Percentiles rank a stretch among this genome's conserved stretches.
These are phyloP conservation scores for Acacia acuminata DNA, from an alignment of 306 rosid genomes.

Conservation along the genomic window DNA sequence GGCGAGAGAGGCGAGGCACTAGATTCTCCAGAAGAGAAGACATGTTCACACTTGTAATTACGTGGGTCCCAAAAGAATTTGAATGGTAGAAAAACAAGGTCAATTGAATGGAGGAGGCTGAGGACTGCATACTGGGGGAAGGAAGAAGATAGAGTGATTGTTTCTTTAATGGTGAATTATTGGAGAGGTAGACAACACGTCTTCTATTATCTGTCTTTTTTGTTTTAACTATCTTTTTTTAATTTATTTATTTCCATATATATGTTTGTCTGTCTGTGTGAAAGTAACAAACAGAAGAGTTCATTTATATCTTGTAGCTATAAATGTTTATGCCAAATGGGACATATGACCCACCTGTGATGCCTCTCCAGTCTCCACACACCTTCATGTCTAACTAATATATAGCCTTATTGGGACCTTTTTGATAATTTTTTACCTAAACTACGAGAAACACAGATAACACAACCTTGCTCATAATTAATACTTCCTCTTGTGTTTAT, in stretches of 20 bases:
- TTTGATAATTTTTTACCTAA: neutral
- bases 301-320: neutral
- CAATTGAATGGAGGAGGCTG: too few relatives aligned
- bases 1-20: neutral
- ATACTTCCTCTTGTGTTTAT: too few relatives aligned
- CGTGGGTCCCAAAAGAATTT: too few relatives aligned
- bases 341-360: neutral
- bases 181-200: conserved; percentile 4
- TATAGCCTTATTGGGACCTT: neutral
- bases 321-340: neutral
- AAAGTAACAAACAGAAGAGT: neutral
- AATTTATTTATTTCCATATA: too few relatives aligned
- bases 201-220: neutral
- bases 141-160: too few relatives aligned
- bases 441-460: too few relatives aligned
- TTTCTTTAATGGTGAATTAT: neutral
- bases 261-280: neutral
- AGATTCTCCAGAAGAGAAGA: neutral
- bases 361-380: neutral
- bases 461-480: too few relatives aligned
- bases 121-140: too few relatives aligned
- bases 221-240: neutral
- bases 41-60: too few relatives aligned
- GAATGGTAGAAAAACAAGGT: too few relatives aligned
- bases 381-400: neutral